Evolutionary conservation across 768 basidiomycete species (phyloP).

Genomic region (Steccherinum ochraceum): DNA sequence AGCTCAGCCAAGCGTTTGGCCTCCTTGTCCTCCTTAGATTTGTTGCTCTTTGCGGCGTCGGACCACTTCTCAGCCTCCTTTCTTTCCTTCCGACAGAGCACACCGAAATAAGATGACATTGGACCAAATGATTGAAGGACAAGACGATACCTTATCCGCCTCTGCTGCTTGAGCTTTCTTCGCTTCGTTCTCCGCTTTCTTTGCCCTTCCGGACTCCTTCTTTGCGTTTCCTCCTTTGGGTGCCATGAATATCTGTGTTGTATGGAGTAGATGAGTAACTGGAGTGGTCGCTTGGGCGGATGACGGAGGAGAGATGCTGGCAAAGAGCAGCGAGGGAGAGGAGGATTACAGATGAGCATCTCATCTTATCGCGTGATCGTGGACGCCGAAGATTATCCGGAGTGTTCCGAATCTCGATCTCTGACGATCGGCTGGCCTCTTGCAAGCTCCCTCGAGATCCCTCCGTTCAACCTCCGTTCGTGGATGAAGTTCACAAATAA

Average conservation of each 20-base stretch:
- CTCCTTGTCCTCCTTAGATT: slow-evolving; percentile 68
- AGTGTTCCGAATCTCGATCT: too few relatives aligned
- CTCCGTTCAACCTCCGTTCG: too few relatives aligned
- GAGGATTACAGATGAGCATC: background rate
- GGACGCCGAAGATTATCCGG: background rate
- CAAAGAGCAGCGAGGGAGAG: too few relatives aligned
- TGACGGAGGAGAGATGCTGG: too few relatives aligned
- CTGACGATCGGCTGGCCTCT: too few relatives aligned
- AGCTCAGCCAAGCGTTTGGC: slow-evolving; percentile 77
- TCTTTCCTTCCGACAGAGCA: slow-evolving; percentile 57
- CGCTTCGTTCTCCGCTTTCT: slow-evolving; percentile 86
- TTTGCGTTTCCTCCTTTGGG: slow-evolving; percentile 88
- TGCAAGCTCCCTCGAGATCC: too few relatives aligned
- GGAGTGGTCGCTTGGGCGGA: too few relatives aligned
- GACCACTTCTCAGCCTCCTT: slow-evolving; percentile 67
- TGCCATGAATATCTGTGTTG: slow-evolving; percentile 55
- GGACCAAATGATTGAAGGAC: background rate
- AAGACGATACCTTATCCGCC: slow-evolving; percentile 47
- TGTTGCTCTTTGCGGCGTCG: slow-evolving; percentile 61
- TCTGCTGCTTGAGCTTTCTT: slow-evolving; percentile 65
- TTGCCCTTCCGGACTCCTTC: slow-evolving; percentile 85
- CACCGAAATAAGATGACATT: background rate
- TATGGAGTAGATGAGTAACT: too few relatives aligned
- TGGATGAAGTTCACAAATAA: too few relatives aligned
- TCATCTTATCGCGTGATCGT: background rate